phyloP scores from a whole-genome alignment of 108 stramenopile species.

The Pseudonitzschia multistriata region DNA sequence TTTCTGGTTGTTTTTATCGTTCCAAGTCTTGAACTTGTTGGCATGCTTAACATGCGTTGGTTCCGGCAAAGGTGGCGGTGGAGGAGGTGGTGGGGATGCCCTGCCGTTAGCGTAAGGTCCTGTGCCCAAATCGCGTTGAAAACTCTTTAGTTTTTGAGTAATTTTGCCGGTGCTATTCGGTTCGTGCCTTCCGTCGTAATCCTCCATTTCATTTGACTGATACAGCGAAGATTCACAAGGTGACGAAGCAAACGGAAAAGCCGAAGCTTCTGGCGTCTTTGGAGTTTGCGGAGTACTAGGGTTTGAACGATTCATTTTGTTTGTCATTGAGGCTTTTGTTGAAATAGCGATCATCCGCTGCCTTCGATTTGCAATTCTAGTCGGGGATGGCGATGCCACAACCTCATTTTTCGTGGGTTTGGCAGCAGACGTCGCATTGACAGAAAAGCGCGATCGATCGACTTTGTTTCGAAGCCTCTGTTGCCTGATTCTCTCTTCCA shows the following conservation, averaged over 20 bases:
- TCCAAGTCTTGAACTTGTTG: slow-evolving; percentile 4
- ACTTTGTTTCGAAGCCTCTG: slow-evolving; percentile 3
- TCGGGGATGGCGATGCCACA: neutral
- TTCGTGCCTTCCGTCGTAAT: slow-evolving; percentile 6
- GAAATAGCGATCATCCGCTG: slow-evolving; percentile 4
- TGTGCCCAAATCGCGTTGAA: neutral
- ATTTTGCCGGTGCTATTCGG: neutral
- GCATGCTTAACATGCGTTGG: neutral
- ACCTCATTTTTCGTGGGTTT: too few species aligned
- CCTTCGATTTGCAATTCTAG: neutral
- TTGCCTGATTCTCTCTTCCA: neutral
- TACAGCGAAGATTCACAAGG: slow-evolving; percentile 4
- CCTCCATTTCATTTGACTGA: slow-evolving; percentile 14
- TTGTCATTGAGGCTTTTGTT: neutral
- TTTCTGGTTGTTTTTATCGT: neutral
- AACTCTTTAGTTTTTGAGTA: neutral
- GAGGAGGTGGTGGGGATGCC: neutral
- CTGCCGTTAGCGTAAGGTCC: neutral
- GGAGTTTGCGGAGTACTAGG: too few species aligned
- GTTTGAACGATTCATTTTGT: neutral
- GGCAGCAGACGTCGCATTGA: too few species aligned
- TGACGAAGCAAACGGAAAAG: neutral
- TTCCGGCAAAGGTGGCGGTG: neutral
- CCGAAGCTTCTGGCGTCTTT: too few species aligned
- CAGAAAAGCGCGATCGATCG: neutral